These are phyloP conservation scores for Babesia caballi DNA, from an alignment of 169 alveolate species.

Conservation along the genomic window DNA sequence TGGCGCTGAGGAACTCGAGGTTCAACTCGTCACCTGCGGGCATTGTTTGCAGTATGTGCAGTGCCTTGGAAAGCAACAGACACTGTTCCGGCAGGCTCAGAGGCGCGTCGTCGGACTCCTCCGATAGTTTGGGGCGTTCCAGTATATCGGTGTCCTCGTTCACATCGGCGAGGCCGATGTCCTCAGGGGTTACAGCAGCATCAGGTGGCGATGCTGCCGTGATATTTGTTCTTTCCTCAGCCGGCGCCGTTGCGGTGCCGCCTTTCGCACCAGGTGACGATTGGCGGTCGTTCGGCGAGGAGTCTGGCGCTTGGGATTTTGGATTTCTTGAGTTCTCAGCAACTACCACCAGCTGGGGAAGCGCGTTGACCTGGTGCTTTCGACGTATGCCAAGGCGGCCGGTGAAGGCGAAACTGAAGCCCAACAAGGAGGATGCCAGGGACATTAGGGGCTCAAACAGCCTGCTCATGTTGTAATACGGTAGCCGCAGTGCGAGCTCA, in stretches of 20 bases:
- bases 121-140: conserved; percentile 71
- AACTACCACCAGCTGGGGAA: conserved; percentile 67
- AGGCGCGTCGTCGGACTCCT: conserved; percentile 43
- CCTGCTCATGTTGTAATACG: conserved; percentile 61
- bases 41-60: conserved; percentile 46
- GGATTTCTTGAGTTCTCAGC: conserved; percentile 17
- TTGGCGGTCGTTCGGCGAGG: neutral
- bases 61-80: conserved; percentile 60
- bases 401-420: conserved; percentile 66
- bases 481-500: conserved; percentile 62
- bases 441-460: conserved; percentile 46
- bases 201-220: too few relatives aligned
- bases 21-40: conserved; percentile 72
- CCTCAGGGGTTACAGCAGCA: neutral
- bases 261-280: neutral
- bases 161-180: conserved; percentile 58
- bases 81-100: conserved; percentile 65
- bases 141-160: conserved; percentile 74
- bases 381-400: conserved; percentile 76
- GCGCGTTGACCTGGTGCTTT: conserved; percentile 64
- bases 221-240: too few relatives aligned
- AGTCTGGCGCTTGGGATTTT: too few relatives aligned
- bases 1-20: conserved; percentile 70
- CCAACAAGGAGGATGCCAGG: conserved; percentile 43
- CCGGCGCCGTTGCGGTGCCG: conserved; percentile 1